Base-by-base conservation (phyloP, 1,284 basidiomycete genomes). In the Apiotrichum sp. region DNA sequence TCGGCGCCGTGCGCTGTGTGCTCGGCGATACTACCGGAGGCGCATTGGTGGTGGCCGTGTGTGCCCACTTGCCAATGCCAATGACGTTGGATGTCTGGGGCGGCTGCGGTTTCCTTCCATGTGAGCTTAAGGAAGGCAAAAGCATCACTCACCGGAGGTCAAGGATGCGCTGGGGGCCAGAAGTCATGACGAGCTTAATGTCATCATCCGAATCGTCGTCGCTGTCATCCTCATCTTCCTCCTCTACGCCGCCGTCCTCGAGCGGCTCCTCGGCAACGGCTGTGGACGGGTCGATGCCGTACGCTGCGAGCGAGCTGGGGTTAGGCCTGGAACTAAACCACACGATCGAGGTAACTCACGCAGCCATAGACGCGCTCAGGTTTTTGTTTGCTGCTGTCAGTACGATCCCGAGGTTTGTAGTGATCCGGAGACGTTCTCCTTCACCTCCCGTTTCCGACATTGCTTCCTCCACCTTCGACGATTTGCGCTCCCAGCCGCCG, bases 121-220 rank as follows among this genome's bases (percentile, higher is more conserved):
- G 44, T 52, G 36, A 38, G 36, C 13, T 8, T 8, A n/a, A 10
- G 66, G 58, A 11, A 63, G 62, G 55, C 59, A 63, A 22, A 62
- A 33, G 48, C 38, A 53, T 1, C 7, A 9, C 31, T 13, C 16
- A 72, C 73, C 75, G 65, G 50, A 74, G 34, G 39, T 56, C 55
- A 33, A 56, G 48, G 9, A 61, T 62, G 10, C 74, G 55, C 34
- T 65, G 57, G 49, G 64, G 59, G 34, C 63, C 53, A 33, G 63
- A 58, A 16, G 67, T 71, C 47, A 77, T 71, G 43, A 77, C 75
- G 50, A 78, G 68, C 65, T 76, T 72, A 53, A 74, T 62, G 58
- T 71, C 73, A 50, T 74, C 72, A 50, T 74, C 76, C 14, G 69
- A 69, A 47, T 77, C 76, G n/a, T 69, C 69, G 16, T 76, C 74